phyloP scores from a whole-genome alignment of 2,329 filamentous ascomycete genomes.

The Cadophora malorum region DNA sequence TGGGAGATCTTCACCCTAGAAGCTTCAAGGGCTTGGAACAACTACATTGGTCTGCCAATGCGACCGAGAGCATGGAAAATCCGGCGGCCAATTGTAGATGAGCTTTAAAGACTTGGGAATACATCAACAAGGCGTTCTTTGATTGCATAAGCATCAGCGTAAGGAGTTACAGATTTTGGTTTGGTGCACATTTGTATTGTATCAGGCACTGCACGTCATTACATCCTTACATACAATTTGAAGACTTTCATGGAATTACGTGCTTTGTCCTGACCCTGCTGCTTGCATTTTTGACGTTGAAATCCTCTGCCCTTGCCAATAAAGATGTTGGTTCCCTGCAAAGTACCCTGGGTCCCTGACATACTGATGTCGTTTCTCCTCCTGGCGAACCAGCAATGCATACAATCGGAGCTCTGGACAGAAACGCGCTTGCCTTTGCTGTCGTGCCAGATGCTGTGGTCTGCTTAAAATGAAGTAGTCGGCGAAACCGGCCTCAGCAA shows the following conservation, averaged over 20 bases:
- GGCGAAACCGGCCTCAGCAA: neutral
- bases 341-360: neutral
- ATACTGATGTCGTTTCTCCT: neutral
- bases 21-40: constrained; percentile 61
- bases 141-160: constrained; percentile 14
- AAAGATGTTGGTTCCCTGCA: neutral
- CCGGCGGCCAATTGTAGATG: constrained; percentile 46
- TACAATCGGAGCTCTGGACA: neutral
- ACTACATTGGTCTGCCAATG: constrained; percentile 67
- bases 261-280: neutral
- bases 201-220: neutral
- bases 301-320: neutral
- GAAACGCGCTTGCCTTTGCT: neutral
- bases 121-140: constrained; percentile 6
- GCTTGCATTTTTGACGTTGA: neutral
- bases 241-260: neutral
- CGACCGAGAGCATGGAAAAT: constrained; percentile 60
- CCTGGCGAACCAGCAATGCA: neutral
- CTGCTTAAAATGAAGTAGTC: neutral
- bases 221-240: neutral
- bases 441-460: neutral
- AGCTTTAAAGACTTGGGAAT: constrained; percentile 43
- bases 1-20: constrained; percentile 60
- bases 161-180: constrained; percentile 3
- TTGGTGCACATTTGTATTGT: neutral